Evolutionary conservation across 176 grass and related monocot species (phyloP).

Genomic region (Eragrostis nindensis): DNA sequence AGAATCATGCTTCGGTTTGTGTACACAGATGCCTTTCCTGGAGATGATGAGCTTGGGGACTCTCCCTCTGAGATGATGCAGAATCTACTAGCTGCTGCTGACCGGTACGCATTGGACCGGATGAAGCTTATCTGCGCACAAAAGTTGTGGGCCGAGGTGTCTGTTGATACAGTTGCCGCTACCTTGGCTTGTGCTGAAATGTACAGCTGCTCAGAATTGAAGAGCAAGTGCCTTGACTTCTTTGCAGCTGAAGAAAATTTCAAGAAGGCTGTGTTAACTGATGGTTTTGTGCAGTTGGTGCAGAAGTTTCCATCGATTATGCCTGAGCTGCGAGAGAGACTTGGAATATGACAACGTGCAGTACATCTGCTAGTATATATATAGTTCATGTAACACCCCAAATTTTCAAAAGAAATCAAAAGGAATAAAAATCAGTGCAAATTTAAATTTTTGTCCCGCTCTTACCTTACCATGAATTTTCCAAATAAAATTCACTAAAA

Average conservation of each 20-base stretch:
- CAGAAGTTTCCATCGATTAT: constrained; percentile 29
- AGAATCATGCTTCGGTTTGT: no score
- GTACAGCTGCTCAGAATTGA: constrained; percentile 45
- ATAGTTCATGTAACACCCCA: no score
- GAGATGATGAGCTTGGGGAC: background rate
- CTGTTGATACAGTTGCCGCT: constrained; percentile 28
- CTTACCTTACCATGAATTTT: no score
- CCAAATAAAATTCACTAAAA: no score
- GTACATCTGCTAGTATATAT: no score
- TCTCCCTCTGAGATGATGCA: background rate
- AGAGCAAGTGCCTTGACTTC: constrained; percentile 45
- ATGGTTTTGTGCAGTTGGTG: constrained; percentile 1
- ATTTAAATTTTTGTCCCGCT: no score
- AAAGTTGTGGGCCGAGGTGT: constrained; percentile 31
- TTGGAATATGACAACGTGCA: no score
- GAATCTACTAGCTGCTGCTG: constrained; percentile 37
- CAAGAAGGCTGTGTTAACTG: background rate
- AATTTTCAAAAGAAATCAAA: no score
- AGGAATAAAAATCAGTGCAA: no score
- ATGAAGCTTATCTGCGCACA: constrained; percentile 53
- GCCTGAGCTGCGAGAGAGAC: background rate
- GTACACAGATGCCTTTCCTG: no score
- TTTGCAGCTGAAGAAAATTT: constrained; percentile 24
- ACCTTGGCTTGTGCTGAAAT: constrained; percentile 41
- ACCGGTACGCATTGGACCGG: constrained; percentile 50